Percentiles rank a stretch among this genome's conserved stretches.
These are phyloP conservation scores for Sicyos edulis DNA, from an alignment of 306 rosid species.

Conservation along the genomic window DNA sequence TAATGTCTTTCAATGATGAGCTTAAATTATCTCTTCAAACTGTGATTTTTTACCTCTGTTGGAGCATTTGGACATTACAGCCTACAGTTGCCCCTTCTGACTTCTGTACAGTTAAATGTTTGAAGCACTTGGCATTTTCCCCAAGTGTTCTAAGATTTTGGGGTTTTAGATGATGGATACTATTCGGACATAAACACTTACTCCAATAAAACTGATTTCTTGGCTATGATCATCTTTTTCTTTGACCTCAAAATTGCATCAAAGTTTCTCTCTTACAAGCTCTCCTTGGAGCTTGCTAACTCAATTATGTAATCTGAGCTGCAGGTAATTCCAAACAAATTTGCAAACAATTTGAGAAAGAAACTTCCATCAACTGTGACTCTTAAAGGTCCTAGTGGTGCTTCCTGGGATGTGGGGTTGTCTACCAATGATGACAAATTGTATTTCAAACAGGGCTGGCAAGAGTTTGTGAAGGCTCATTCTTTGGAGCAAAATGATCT, in stretches of 20 bases:
- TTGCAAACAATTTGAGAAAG: constrained; percentile 38
- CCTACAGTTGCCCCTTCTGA: background rate
- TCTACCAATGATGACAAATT: constrained; percentile 29
- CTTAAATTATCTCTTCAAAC: background rate
- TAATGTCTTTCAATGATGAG: background rate
- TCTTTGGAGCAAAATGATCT: constrained; percentile 53
- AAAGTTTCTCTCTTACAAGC: background rate
- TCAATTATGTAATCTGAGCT: constrained; percentile 16
- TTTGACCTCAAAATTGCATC: background rate
- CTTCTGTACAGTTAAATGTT: background rate
- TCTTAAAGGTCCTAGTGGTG: constrained; percentile 62
- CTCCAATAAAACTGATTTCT: background rate
- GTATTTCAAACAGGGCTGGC: constrained; percentile 53
- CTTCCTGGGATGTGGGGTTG: constrained; percentile 48
- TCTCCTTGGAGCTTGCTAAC: background rate
- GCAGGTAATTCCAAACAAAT: constrained; percentile 60
- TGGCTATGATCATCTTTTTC: constrained; percentile 5
- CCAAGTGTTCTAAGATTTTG: background rate
- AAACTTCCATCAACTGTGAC: constrained; percentile 46
- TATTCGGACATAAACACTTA: background rate
- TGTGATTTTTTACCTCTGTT: constrained; percentile 2
- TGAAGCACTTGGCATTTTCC: background rate
- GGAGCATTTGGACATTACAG: background rate
- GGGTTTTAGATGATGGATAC: background rate
- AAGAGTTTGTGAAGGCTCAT: constrained; percentile 49